Conservation (phyloP, 805 yeast genomes). For the Kodamaea fukazawae region DNA sequence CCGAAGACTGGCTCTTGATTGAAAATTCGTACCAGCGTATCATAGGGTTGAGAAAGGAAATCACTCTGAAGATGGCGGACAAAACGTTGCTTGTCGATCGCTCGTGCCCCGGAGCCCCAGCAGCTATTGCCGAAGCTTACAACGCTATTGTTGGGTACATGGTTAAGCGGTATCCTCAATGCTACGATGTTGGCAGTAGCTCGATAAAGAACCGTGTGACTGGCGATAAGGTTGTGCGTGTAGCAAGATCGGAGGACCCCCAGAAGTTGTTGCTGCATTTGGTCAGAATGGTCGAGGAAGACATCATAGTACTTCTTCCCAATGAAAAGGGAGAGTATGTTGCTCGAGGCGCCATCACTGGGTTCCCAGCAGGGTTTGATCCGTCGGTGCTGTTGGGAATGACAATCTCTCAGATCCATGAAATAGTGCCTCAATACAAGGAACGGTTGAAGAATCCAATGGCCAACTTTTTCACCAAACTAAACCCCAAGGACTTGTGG, state of each 20-base stretch:
- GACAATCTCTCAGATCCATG: conserved; percentile 60
- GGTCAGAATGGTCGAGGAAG: conserved; percentile 55
- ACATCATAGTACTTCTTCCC: conserved; percentile 50
- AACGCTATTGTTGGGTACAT: conserved; percentile 40
- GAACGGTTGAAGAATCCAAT: conserved; percentile 56
- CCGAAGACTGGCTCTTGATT: conserved; percentile 57
- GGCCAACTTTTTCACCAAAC: conserved; percentile 61
- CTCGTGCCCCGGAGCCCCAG: conserved; percentile 16
- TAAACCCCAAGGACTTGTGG: conserved; percentile 54
- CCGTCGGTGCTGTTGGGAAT: conserved; percentile 52
- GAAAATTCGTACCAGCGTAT: conserved; percentile 56
- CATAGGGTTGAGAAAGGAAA: conserved; percentile 40
- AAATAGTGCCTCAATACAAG: conserved; percentile 68
- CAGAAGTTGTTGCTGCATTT: conserved; percentile 21
- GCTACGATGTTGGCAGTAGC: conserved; percentile 35
- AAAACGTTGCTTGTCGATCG: conserved; percentile 25
- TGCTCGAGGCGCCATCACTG: conserved; percentile 53
- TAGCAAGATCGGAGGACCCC: conserved; percentile 10
- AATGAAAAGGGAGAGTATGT: conserved; percentile 54
- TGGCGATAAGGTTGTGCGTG: conserved; percentile 26
- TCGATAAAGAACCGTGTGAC: conserved; percentile 39
- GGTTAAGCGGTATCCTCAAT: conserved; percentile 50
- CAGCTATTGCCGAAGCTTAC: conserved; percentile 51
- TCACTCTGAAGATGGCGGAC: conserved; percentile 26
- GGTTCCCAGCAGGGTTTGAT: conserved; percentile 73